Conservation (phyloP, 768 basidiomycete genomes). For the Boletus sp. region DNA sequence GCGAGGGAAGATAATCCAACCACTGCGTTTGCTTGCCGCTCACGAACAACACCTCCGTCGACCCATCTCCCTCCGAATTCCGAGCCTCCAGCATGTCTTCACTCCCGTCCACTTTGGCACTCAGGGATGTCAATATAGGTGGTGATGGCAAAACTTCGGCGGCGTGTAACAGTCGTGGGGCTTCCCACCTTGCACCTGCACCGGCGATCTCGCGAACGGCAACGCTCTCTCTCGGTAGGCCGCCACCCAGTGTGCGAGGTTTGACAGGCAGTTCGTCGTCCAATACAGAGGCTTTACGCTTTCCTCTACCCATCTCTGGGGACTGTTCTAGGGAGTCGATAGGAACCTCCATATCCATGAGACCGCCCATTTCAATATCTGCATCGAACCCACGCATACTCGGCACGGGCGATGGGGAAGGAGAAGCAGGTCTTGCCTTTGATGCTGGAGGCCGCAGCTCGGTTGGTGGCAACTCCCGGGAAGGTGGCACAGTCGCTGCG, state of each 20-base stretch:
- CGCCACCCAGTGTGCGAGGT: constrained; percentile 68
- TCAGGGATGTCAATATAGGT: constrained; percentile 58
- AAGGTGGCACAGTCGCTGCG: constrained; percentile 19
- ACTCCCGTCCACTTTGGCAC: constrained; percentile 58
- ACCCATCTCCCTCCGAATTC: constrained; percentile 69
- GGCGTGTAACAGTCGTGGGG: constrained; percentile 20
- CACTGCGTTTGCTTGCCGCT: constrained; percentile 74
- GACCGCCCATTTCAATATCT: constrained; percentile 40
- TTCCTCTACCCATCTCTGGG: constrained; percentile 41
- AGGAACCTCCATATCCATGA: constrained; percentile 53
- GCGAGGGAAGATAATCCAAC: constrained; percentile 83
- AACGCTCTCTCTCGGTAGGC: constrained; percentile 49
- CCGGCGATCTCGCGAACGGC: constrained; percentile 54
- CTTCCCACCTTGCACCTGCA: constrained; percentile 13
- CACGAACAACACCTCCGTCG: constrained; percentile 65
- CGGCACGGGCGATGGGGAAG: constrained; percentile 45
- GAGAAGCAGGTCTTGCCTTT: constrained; percentile 25
- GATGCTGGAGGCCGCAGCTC: constrained; percentile 24
- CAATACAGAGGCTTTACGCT: constrained; percentile 48
- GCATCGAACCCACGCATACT: constrained; percentile 50
- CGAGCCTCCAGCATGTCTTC: constrained; percentile 72
- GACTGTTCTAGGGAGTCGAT: constrained; percentile 54
- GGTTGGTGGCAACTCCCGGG: constrained; percentile 11
- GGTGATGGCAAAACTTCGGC: constrained; percentile 43
- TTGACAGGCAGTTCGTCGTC: constrained; percentile 42